phyloP scores from a whole-genome alignment of 192 early-diverging fungal species.

The Nowakowskiella sp. region DNA sequence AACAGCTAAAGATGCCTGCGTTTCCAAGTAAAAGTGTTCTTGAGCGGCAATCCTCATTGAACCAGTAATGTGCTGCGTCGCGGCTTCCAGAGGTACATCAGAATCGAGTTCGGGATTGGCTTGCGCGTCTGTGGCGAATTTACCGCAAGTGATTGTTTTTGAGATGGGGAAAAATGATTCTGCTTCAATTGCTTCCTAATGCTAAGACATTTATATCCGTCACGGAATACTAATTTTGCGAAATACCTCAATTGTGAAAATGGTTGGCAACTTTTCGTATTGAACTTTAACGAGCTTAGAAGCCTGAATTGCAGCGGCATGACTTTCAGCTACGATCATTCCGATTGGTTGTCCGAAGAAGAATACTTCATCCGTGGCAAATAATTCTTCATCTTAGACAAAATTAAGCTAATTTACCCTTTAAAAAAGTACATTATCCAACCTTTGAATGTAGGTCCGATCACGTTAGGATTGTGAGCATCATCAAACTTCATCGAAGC shows the following conservation, averaged over 20 bases:
- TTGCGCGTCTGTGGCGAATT: too few relatives aligned
- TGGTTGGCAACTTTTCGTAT: slow-evolving; percentile 62
- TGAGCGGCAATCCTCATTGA: slow-evolving; percentile 35
- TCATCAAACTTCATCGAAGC: slow-evolving; percentile 13
- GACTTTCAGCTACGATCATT: slow-evolving; percentile 65
- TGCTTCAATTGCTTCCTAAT: slow-evolving; percentile 56
- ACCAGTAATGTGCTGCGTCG: slow-evolving; percentile 25
- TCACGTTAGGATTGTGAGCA: slow-evolving; percentile 33
- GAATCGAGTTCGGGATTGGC: slow-evolving; percentile 16
- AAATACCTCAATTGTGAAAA: slow-evolving; percentile 59
- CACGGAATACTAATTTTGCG: not conserved
- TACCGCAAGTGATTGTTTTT: slow-evolving; percentile 51
- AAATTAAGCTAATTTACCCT: slow-evolving; percentile 17
- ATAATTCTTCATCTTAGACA: slow-evolving; percentile 71
- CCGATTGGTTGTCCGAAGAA: slow-evolving; percentile 71
- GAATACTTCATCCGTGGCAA: slow-evolving; percentile 59
- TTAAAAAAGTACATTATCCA: slow-evolving; percentile 10
- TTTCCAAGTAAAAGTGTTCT: slow-evolving; percentile 89
- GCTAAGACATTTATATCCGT: not conserved
- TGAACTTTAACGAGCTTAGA: slow-evolving; percentile 59
- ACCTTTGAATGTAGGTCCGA: slow-evolving; percentile 39
- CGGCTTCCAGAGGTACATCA: slow-evolving; percentile 20
- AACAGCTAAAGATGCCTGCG: slow-evolving; percentile 58
- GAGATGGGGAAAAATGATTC: slow-evolving; percentile 52
- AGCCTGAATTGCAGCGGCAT: slow-evolving; percentile 58